Evolutionary conservation across 2,329 filamentous ascomycete genomes (phyloP).

Genomic region (Nothopassalora personata): DNA sequence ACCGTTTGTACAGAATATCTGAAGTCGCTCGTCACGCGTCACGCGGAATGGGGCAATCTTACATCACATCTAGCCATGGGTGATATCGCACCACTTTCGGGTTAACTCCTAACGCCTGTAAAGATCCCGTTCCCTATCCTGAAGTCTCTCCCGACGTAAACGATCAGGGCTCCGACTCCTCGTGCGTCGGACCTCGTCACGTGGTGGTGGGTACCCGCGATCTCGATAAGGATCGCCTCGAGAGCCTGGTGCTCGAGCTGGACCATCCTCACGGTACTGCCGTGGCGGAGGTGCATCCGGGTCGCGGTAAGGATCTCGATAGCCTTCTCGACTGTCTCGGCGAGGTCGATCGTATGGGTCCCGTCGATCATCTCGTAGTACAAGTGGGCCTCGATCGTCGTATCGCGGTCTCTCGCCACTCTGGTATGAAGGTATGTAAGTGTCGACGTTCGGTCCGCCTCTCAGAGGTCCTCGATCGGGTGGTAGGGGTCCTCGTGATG

Average conservation of each 20-base stretch:
- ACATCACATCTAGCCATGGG: not conserved
- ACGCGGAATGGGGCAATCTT: not conserved
- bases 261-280: constrained; percentile 18
- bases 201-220: constrained; percentile 17
- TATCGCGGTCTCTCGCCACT: constrained; percentile 9
- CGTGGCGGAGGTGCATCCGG: constrained; percentile 19
- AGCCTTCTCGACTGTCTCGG: constrained; percentile 20
- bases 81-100: not conserved
- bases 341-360: constrained; percentile 20
- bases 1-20: not conserved
- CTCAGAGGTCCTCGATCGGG: constrained; percentile 10
- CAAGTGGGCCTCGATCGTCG: constrained; percentile 9
- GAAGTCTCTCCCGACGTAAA: constrained; percentile 29
- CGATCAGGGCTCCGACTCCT: constrained; percentile 29
- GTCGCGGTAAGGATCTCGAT: constrained; percentile 20
- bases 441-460: constrained; percentile 33
- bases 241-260: constrained; percentile 8
- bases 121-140: constrained; percentile 34
- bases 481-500: constrained; percentile 27
- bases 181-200: constrained; percentile 27
- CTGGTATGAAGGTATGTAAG: constrained; percentile 43
- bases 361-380: constrained; percentile 12
- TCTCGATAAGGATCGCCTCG: constrained; percentile 20
- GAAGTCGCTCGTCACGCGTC: not conserved
- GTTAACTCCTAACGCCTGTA: constrained; percentile 26